Evolutionary conservation across 2,329 filamentous ascomycete species (phyloP), one percentile per base, ranked within the genome.

Genomic region (Neurospora sp.): DNA sequence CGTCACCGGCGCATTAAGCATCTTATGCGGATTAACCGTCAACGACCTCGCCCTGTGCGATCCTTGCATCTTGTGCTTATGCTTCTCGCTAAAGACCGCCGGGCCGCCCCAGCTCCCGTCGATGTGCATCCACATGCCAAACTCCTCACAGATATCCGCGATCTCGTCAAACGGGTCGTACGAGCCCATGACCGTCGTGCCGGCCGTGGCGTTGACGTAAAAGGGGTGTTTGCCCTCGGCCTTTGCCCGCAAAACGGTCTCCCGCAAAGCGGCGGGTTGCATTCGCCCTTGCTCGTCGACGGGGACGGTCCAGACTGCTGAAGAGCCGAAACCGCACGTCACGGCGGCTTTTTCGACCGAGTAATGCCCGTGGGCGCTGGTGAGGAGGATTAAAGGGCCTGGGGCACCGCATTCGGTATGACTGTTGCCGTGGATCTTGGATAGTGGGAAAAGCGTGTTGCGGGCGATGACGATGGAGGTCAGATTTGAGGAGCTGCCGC

Each of bases 21-120:
- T 98, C 82, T 98, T 98, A 82, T 99, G 96, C 70, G 96, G 94
- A 80, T 97, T 98, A 69, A 97, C 87, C 1, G 93, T 92, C 46
- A 98, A 83, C 15, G 89, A 92, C 80, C 97, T 87, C 10, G 94
- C 96, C 52, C 90, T 84, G 65, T 93, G 85, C 2, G 86, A 83
- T 15, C 95, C 95, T 1, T 82, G 79, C 10, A 98, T 82, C 77
- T 93, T 92, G 69, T 81, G 75, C 72, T 78, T 77, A 62, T 91
- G 89, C 70, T 81, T 81, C n/a, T 84, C 76, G 0, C 89, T 91
- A 81, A 98, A 97, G 73, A 92, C 85, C 71, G 92, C 92, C 0
- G 90, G 86, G 0, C 93, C 95, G 73, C 96, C 96, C 95, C 94
- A 98, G 67, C 89, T 92, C 40, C 87, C 96, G 78, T 99, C 96